phyloP scores from a whole-genome alignment of 148 eudicot species.

The Simmondsia chinensis region DNA sequence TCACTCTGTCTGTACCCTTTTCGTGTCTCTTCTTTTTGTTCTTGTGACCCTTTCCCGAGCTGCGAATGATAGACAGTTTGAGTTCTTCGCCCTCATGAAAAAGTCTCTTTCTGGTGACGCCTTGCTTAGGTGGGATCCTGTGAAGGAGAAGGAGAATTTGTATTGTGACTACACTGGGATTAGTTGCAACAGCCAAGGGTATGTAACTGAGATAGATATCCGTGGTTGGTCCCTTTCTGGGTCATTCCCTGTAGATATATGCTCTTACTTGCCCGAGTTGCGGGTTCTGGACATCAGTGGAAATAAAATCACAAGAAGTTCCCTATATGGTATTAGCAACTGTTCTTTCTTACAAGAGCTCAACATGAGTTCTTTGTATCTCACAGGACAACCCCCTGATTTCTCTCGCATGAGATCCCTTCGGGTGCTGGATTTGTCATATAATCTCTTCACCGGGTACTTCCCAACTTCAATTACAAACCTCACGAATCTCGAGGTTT shows the following conservation, averaged over 20 bases:
- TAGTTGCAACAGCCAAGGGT: conserved; percentile 40
- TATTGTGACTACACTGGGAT: conserved; percentile 56
- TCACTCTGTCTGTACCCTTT: conserved; percentile 11
- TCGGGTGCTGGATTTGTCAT: conserved; percentile 44
- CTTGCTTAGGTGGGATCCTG: conserved; percentile 36
- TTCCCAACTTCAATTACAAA: conserved; percentile 63
- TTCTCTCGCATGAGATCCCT: conserved; percentile 47
- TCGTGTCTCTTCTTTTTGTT: conserved; percentile 20
- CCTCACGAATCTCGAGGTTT: conserved; percentile 42
- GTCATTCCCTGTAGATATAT: conserved; percentile 45
- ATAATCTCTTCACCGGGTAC: conserved; percentile 43
- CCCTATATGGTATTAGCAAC: conserved; percentile 49
- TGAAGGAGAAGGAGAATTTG: conserved; percentile 13
- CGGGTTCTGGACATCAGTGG: conserved; percentile 37
- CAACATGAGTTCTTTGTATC: conserved; percentile 24
- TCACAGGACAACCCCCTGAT: conserved; percentile 51
- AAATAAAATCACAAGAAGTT: conserved; percentile 39
- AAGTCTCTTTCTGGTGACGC: conserved; percentile 40
- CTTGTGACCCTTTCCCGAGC: conserved; percentile 15
- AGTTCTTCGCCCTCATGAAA: conserved; percentile 52
- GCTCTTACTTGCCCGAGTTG: conserved; percentile 57
- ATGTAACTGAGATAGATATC: conserved; percentile 35
- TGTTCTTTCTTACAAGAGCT: conserved; percentile 57
- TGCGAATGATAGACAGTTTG: conserved; percentile 26
- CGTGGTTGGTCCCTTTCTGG: conserved; percentile 54